phyloP scores from a whole-genome alignment of 2,329 filamentous ascomycete genomes.

The Polychaeton citri region DNA sequence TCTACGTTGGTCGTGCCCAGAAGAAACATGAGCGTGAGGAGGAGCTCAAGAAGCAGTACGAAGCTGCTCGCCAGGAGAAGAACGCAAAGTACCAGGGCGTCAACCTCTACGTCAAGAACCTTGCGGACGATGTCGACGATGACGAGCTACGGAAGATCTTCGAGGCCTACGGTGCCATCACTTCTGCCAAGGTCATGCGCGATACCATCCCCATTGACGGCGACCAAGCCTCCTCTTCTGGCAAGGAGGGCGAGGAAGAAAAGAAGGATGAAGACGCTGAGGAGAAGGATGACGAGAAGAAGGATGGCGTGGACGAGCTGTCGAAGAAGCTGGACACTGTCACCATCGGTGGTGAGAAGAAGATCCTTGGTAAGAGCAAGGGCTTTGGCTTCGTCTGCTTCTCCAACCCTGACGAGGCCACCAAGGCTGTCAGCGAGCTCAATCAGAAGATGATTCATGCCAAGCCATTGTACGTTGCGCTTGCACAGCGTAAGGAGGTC shows the following conservation, averaged over 20 bases:
- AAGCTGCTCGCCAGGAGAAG: slow-evolving; percentile 94
- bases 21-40: slow-evolving; percentile 99
- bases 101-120: slow-evolving; percentile 99
- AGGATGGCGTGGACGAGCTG: slow-evolving; percentile 33
- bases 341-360: slow-evolving; percentile 46
- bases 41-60: slow-evolving; percentile 97
- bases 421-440: slow-evolving; percentile 98
- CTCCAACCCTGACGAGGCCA: slow-evolving; percentile 96
- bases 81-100: slow-evolving; percentile 98
- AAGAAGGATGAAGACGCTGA: slow-evolving; percentile 41
- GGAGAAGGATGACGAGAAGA: slow-evolving; percentile 40
- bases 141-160: slow-evolving; percentile 96
- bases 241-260: slow-evolving; percentile 34
- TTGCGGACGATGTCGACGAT: slow-evolving; percentile 92
- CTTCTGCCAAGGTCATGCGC: slow-evolving; percentile 98
- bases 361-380: slow-evolving; percentile 89
- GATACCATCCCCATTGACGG: slow-evolving; percentile 49
- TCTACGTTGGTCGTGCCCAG: slow-evolving; percentile 96
- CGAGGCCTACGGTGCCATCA: slow-evolving; percentile 82
- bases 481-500: slow-evolving; percentile 98
- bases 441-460: slow-evolving; percentile 97
- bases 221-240: slow-evolving; percentile 14
- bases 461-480: slow-evolving; percentile 95
- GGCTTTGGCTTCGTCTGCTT: slow-evolving; percentile 99
- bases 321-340: slow-evolving; percentile 39